Base-by-base conservation (phyloP, 2,329 filamentous ascomycete genomes). In the Colletotrichum sp. region DNA sequence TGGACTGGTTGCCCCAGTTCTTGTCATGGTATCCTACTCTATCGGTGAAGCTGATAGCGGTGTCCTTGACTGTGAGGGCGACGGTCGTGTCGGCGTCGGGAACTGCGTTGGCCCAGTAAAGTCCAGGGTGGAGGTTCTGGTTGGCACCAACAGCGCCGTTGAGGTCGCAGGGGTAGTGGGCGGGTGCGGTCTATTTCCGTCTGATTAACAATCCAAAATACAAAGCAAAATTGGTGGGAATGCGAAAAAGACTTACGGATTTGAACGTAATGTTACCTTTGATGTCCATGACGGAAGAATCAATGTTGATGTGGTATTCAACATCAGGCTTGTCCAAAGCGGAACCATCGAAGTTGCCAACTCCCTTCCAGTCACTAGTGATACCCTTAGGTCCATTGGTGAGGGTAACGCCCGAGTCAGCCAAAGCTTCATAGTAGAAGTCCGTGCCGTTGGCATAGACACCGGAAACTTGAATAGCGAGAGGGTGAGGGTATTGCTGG, bases 21-120 rank as follows among this genome's bases (percentile, higher is more conserved):
- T 87, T 88, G 76, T 88, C 87, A 77, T 88, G 87, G 77, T 88
- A 88, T 3, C 82, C 87, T 2, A 81, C 68, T 2, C 87, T 86
- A 16, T 55, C 52, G 7, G 30, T 28, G 8, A 59, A 68, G 8
- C n/a, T 59, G 19, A 59, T 32, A 8, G 44, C 19, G 1, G 32
- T 61, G 1, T 61, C 59, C 28, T 61, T 61, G 59, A 61, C 6
- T 9, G 16, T 30, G 28, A 61, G 59, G 4, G 8, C 28, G 9
- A 61, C 59, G 28, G 19, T 61, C 0, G 22, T 52, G 22, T 52
- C 39, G 0, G 63, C 63, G n/a, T 66, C 63, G 5, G 63, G 63
- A 0, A 44, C 22, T 27, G 63, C 63, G 27, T 66, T 66, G 8
- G 63, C 34, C 63, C 63, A 66, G 63, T 52, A 39, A 22, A 66